Conservation (phyloP, 2,329 filamentous ascomycete genomes). For the Pestalotiopsis sp. region DNA sequence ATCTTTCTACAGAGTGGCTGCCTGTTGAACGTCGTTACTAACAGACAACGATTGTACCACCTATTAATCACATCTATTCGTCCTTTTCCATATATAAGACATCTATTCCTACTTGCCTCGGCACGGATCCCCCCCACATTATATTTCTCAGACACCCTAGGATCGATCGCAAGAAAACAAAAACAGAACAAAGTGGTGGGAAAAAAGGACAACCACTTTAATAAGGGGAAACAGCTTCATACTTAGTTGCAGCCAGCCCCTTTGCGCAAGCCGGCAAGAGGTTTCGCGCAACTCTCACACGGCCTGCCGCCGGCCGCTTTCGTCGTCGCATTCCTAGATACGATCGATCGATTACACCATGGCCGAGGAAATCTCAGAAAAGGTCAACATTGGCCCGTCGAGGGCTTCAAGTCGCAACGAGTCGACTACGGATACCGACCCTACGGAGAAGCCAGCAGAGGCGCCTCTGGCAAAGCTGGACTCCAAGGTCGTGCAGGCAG, state of each 20-base stretch:
- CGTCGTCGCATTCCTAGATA: neutral
- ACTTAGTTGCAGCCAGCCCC: neutral
- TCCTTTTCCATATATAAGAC: too few species aligned
- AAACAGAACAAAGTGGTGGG: neutral
- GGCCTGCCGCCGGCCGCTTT: neutral
- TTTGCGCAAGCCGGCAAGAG: neutral
- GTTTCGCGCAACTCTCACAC: neutral
- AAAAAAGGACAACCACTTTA: neutral
- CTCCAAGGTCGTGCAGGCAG: conserved; percentile 39
- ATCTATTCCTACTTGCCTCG: too few species aligned
- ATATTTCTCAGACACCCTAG: too few species aligned
- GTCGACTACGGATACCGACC: conserved; percentile 30
- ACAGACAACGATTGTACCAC: too few species aligned
- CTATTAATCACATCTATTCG: too few species aligned
- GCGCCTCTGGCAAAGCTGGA: conserved; percentile 42
- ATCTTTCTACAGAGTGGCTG: too few species aligned
- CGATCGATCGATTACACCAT: neutral
- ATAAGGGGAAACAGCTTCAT: neutral
- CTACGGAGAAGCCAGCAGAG: conserved; percentile 14
- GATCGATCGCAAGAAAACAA: too few species aligned
- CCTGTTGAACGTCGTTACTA: too few species aligned
- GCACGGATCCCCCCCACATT: too few species aligned
- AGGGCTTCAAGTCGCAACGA: conserved; percentile 38
- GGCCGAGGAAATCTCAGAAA: conserved; percentile 28
- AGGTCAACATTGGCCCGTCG: conserved; percentile 26